Percentiles rank a stretch among this genome's conserved stretches.
phyloP scores from a whole-genome alignment of 208 protist genomes.

The Acanthamoeba quina region DNA sequence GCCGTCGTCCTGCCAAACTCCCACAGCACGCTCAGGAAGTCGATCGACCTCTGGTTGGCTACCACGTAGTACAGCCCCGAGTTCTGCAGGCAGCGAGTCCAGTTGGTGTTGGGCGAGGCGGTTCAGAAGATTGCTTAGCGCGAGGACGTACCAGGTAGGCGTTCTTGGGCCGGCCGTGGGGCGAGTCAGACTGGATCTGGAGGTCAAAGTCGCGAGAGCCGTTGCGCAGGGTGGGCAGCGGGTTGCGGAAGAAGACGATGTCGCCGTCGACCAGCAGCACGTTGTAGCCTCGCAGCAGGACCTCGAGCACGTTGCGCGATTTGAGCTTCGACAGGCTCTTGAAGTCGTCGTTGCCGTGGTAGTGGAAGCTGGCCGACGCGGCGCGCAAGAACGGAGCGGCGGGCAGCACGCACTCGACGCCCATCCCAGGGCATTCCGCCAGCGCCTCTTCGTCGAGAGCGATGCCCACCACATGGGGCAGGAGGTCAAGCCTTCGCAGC shows the following conservation, averaged over 20 bases:
- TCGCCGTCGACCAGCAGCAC: slow-evolving; percentile 31
- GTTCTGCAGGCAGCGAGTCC: background rate
- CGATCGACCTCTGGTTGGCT: background rate
- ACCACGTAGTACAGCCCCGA: background rate
- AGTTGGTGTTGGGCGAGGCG: background rate
- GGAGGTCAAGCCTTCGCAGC: background rate
- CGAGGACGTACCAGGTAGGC: background rate
- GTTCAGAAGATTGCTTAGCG: background rate
- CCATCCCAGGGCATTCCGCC: background rate
- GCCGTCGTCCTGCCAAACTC: background rate
- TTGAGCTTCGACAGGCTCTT: slow-evolving; percentile 57
- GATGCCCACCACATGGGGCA: slow-evolving; percentile 25
- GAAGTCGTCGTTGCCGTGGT: slow-evolving; percentile 53
- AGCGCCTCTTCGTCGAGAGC: slow-evolving; percentile 24
- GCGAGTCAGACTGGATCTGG: slow-evolving; percentile 55
- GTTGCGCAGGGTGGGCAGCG: background rate
- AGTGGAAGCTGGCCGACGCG: background rate
- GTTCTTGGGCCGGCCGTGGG: background rate
- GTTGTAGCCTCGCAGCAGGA: slow-evolving; percentile 44
- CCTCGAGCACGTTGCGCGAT: slow-evolving; percentile 53
- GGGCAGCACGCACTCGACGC: slow-evolving; percentile 16
- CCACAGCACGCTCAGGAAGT: slow-evolving; percentile 6
- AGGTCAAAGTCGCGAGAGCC: background rate
- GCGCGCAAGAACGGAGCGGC: background rate
- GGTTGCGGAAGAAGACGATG: slow-evolving; percentile 39